Conservation (phyloP, 2,329 filamentous ascomycete genomes). For the Cladosporium sp. region DNA sequence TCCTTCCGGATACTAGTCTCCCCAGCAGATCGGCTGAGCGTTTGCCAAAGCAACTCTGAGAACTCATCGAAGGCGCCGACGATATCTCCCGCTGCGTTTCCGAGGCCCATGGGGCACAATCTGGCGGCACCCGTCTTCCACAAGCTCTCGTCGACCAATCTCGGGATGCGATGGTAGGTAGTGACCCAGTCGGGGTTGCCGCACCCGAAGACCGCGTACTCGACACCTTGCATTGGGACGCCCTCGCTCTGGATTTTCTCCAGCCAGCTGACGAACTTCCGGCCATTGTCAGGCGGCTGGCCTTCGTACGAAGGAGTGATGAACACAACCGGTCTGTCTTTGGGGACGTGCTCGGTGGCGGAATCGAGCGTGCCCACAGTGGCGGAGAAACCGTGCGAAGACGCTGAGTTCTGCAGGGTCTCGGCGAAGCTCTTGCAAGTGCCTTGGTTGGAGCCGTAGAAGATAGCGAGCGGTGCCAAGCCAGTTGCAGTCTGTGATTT, state of each 20-base stretch:
- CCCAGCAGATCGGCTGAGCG: background rate
- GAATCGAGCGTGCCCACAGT: slow-evolving; percentile 31
- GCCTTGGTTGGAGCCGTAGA: slow-evolving; percentile 60
- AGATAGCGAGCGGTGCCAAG: slow-evolving; percentile 49
- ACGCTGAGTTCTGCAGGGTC: slow-evolving; percentile 31
- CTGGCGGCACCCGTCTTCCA: slow-evolving; percentile 27
- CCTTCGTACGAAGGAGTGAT: slow-evolving; percentile 39
- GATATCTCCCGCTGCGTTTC: slow-evolving; percentile 33
- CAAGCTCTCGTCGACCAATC: slow-evolving; percentile 29
- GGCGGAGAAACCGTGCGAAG: slow-evolving; percentile 32
- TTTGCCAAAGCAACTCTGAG: slow-evolving; percentile 15
- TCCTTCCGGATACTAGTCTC: background rate
- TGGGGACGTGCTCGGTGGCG: slow-evolving; percentile 23
- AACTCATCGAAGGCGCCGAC: slow-evolving; percentile 38
- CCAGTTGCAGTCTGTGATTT: background rate
- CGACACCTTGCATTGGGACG: slow-evolving; percentile 28
- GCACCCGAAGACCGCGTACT: slow-evolving; percentile 37
- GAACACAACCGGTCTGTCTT: slow-evolving; percentile 33
- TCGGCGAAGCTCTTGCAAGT: slow-evolving; percentile 39
- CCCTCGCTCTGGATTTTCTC: slow-evolving; percentile 6
- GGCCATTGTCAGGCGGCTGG: slow-evolving; percentile 38
- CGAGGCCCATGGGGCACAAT: slow-evolving; percentile 28
- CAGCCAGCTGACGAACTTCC: slow-evolving; percentile 37
- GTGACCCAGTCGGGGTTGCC: slow-evolving; percentile 38
- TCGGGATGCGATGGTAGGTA: slow-evolving; percentile 39